Conservation (phyloP, 495 filamentous ascomycete species). For the Penicillium taxi region DNA sequence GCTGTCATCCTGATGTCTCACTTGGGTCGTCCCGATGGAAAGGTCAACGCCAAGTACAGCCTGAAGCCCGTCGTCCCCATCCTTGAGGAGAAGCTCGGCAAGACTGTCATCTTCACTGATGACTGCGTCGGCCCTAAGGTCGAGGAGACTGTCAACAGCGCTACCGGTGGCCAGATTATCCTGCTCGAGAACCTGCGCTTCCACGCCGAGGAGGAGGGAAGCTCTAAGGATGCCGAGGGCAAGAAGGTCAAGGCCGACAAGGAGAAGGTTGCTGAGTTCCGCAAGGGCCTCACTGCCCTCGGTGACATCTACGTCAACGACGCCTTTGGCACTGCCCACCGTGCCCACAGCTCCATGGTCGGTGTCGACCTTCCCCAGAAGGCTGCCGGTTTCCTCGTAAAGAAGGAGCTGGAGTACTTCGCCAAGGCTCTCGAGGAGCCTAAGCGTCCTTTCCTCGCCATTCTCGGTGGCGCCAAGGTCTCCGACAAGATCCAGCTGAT, state of each 20-base stretch:
- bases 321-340: slow-evolving; percentile 96
- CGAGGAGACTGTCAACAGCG: slow-evolving; percentile 82
- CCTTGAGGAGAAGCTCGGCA: slow-evolving; percentile 82
- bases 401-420: slow-evolving; percentile 99
- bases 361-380: slow-evolving; percentile 91
- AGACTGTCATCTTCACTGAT: slow-evolving; percentile 73
- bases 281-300: slow-evolving; percentile 87
- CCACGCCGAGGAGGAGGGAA: slow-evolving; percentile 96
- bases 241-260: slow-evolving; percentile 98
- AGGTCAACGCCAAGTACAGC: slow-evolving; percentile 84
- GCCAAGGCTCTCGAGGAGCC: slow-evolving; percentile 92
- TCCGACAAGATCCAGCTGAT: slow-evolving; percentile 99
- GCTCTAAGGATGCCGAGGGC: slow-evolving; percentile 79
- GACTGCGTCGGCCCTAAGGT: slow-evolving; percentile 87
- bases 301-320: slow-evolving; percentile 98
- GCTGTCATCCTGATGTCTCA: slow-evolving; percentile 97
- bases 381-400: slow-evolving; percentile 95
- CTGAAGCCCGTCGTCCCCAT: slow-evolving; percentile 86
- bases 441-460: slow-evolving; percentile 93
- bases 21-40: slow-evolving; percentile 89
- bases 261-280: slow-evolving; percentile 82
- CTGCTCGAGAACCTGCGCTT: slow-evolving; percentile 97
- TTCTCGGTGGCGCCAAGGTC: slow-evolving; percentile 96
- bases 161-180: slow-evolving; percentile 74
- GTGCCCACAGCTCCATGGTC: slow-evolving; percentile 98